Evolutionary conservation across 2,329 filamentous ascomycete species (phyloP), one percentile per base, ranked within the genome.

Genomic region (Hymenoscyphus occultus): DNA sequence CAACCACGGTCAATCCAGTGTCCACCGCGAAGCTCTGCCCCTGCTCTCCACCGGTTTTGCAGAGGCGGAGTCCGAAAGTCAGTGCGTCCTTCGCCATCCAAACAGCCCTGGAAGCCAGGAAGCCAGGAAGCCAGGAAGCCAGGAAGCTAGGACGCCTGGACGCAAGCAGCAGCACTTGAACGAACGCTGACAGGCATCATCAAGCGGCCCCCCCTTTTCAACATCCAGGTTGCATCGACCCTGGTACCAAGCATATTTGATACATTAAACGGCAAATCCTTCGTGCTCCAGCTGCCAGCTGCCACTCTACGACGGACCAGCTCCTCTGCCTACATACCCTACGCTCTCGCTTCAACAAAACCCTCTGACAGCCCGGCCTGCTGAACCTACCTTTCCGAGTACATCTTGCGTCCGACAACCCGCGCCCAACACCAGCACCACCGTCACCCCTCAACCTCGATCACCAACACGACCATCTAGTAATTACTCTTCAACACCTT

Each of bases 401-500:
- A 32, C 40, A 39, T 42, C 59, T 48, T 19, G 35, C n/a, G 16
- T 16, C 40, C 28, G 16, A 39, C 40, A 19, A 48, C 28, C 56
- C 32, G 32, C 35, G 12, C 28, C 35, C 19, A 19, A 19, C 45
- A 16, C 31, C 32, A 32, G 10, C 22, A 40, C n/a, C 59, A 7
- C n/a, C 28, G 16, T 19, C 9, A 7, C 13, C 19, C 56, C 19
- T 56, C 57, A 28, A 64, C 63, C 61, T 60, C 19, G 3, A 62
- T 13, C 32, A 59, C 42, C 32, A 42, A 59, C 28, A 64, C 54
- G 10, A 60, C 45, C 61, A n/a, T 19, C n/a, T 39, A 59, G 28
- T 56, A 62, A 19, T 42, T 64, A 48, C 35, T 1, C 45, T 32
- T 22, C 32, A 59, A 42, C 59, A 64, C 42, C 39, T 48, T 64